Percentiles rank a stretch among this genome's conserved stretches.
Conservation (phyloP, 2,329 filamentous ascomycete genomes). For the Hysterium pulicare region DNA sequence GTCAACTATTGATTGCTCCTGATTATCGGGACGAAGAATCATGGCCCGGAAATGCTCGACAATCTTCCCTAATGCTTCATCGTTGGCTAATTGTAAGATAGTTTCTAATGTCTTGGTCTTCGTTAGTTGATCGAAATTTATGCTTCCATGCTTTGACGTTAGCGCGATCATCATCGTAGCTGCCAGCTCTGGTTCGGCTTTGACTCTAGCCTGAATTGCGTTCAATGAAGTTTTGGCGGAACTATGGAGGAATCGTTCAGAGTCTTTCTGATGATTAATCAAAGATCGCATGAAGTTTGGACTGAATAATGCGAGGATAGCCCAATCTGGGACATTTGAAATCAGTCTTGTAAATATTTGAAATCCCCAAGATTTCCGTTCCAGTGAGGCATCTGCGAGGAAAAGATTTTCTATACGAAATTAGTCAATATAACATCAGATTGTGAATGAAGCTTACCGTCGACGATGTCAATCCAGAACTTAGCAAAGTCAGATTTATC, state of each 20-base stretch:
- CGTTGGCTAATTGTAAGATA: constrained; percentile 60
- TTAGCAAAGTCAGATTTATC: constrained; percentile 57
- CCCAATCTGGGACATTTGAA: constrained; percentile 45
- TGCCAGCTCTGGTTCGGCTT: constrained; percentile 54
- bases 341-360: constrained; percentile 79
- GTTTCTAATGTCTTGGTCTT: constrained; percentile 81
- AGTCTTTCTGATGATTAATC: constrained; percentile 75
- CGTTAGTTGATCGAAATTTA: constrained; percentile 82
- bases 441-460: constrained; percentile 60
- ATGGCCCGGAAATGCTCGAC: constrained; percentile 51
- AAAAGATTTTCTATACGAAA: constrained; percentile 69
- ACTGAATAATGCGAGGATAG: constrained; percentile 67
- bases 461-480: constrained; percentile 84
- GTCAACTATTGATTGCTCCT: constrained; percentile 46
- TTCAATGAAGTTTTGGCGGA: constrained; percentile 75
- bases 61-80: constrained; percentile 48
- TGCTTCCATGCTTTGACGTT: constrained; percentile 65
- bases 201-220: constrained; percentile 61
- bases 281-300: constrained; percentile 72
- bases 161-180: constrained; percentile 62
- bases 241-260: constrained; percentile 75
- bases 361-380: constrained; percentile 90
- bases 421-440: constrained; percentile 3
- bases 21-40: constrained; percentile 44
- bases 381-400: constrained; percentile 73